Base-by-base conservation (phyloP, 768 basidiomycete genomes). In the Termitomyces sp. region DNA sequence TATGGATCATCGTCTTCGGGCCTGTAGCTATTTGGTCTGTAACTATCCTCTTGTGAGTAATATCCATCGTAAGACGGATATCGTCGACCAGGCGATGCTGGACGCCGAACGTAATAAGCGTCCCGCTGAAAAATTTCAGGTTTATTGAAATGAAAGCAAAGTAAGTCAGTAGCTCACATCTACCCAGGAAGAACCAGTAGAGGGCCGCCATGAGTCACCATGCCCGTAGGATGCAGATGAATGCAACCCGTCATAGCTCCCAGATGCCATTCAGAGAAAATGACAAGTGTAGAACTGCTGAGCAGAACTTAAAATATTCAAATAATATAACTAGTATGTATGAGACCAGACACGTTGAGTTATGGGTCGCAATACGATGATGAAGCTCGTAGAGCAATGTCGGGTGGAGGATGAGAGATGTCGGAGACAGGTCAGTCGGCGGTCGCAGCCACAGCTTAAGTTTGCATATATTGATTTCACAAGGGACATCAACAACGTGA, bases 1-100 rank as follows among this genome's bases (percentile, higher is more conserved):
- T 72, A 74, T 26, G 69, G 56, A 42, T 65, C 59, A 16, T 59
- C 64, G 20, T 64, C 63, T 43, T 65, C 66, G 44, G 62, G 59
- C 6, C 66, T 61, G 46, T 67, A 67, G 36, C 16, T 59, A 22
- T 59, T 61, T 13, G 63, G 59, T 51, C 62, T 62, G 47, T 64
- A 64, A 22, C 27, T 64, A 34, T 64, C 60, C 20, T 60, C 61
- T 27, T 53, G 68, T 30, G 81, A 78, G 32, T 75, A 72, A 67
- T 85, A 86, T 50, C 77, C 78, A 64, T 87, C 82, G 62, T 83
- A 83, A 27, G 78, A 64, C 16, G 63, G 45, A 57, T 70, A 74
- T 56, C 78, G 73, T 40, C 80, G 73, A 59, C 79, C 70, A 34
- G 80, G 72, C 49, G 86, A 82, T 44, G 80, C 79, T 43, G 79